A percentile compares a stretch with the other conserved stretches of the same genome.
These are phyloP conservation scores for Fusarium zealandicum DNA, from an alignment of 2,329 filamentous ascomycete species.

Conservation along the genomic window DNA sequence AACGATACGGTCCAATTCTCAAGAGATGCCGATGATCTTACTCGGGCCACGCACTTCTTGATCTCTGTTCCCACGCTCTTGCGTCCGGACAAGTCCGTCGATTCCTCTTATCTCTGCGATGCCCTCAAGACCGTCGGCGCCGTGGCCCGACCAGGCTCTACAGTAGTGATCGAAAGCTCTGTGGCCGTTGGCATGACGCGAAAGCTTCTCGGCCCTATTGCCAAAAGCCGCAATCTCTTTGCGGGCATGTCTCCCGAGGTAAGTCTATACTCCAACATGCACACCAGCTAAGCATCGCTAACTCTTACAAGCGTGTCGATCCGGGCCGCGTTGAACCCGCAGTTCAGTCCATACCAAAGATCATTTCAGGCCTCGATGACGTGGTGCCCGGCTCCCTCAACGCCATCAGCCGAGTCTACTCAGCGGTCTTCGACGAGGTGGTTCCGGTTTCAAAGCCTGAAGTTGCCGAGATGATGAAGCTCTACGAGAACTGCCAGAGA, in stretches of 20 bases:
- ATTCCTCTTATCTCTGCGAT: slow-evolving; percentile 54
- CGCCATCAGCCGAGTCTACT: slow-evolving; percentile 53
- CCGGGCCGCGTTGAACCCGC: slow-evolving; percentile 55
- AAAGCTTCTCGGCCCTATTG: slow-evolving; percentile 54
- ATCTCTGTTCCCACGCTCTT: slow-evolving; percentile 61
- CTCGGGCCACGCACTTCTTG: slow-evolving; percentile 56
- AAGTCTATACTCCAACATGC: neutral
- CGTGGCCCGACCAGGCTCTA: slow-evolving; percentile 52
- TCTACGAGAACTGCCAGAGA: slow-evolving; percentile 64
- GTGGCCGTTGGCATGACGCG: slow-evolving; percentile 62
- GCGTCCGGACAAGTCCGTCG: slow-evolving; percentile 52
- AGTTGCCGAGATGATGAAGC: slow-evolving; percentile 63
- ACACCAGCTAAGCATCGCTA: neutral
- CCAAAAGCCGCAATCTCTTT: slow-evolving; percentile 48
- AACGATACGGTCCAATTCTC: slow-evolving; percentile 43
- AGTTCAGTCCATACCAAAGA: slow-evolving; percentile 55
- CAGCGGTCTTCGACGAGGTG: slow-evolving; percentile 52
- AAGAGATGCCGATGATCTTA: slow-evolving; percentile 45
- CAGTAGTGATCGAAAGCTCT: slow-evolving; percentile 59
- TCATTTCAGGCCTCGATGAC: slow-evolving; percentile 59
- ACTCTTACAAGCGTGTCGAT: slow-evolving; percentile 52
- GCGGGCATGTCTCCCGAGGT: slow-evolving; percentile 57
- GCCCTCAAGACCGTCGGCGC: slow-evolving; percentile 53
- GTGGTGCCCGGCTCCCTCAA: slow-evolving; percentile 52
- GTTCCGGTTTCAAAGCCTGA: slow-evolving; percentile 58